These are phyloP conservation scores for Lepiota brunneoincarnata DNA, from an alignment of 768 basidiomycete genomes.

Conservation along the genomic window DNA sequence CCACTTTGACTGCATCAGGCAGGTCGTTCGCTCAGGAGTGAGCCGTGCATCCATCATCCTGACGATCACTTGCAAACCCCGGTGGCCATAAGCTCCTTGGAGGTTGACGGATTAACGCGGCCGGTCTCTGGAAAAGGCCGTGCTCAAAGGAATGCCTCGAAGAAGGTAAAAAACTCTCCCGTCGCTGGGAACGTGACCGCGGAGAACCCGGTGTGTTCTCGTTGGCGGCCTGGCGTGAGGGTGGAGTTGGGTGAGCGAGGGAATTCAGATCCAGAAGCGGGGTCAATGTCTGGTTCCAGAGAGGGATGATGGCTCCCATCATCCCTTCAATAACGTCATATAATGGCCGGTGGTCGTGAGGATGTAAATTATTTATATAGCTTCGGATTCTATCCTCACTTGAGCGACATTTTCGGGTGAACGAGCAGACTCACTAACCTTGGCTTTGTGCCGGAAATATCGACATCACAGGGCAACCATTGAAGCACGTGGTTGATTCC, in stretches of 20 bases:
- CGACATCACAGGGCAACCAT: neutral
- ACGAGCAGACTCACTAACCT: neutral
- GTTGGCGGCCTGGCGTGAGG: no score
- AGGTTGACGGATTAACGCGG: no score
- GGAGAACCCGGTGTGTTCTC: no score
- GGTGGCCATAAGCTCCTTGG: neutral
- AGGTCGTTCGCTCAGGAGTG: neutral
- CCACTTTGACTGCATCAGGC: no score
- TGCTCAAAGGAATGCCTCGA: no score
- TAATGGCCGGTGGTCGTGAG: neutral
- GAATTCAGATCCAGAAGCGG: neutral
- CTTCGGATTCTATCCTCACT: neutral
- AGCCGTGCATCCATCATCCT: neutral
- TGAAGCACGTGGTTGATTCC: neutral
- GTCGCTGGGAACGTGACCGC: no score
- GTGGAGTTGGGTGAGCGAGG: no score
- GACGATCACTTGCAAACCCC: neutral
- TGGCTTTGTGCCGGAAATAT: neutral
- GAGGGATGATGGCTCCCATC: neutral
- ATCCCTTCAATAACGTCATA: slow-evolving; percentile 1
- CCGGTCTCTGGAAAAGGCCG: no score
- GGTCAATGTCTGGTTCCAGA: neutral
- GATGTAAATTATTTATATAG: slow-evolving; percentile 7
- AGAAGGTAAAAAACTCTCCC: no score
- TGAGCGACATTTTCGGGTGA: neutral